Evolutionary conservation across 139 green algal genomes (phyloP), one percentile per base, ranked within the genome.

Genomic region (Chlorella vulgaris): DNA sequence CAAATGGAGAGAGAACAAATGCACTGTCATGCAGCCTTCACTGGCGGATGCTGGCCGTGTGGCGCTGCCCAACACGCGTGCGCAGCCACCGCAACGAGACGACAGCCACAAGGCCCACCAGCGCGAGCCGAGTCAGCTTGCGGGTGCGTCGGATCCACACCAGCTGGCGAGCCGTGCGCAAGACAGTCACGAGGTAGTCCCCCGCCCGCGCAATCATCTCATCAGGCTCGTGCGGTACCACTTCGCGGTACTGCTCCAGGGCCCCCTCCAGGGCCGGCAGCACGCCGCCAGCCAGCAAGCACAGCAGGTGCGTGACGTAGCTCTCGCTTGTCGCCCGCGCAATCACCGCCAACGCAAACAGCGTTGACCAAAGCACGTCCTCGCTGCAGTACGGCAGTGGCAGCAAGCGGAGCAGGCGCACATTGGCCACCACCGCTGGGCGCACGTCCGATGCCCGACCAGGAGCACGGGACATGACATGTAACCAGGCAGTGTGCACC

Each of bases 161-260:
- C 42, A 69, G 65, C 35, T 63, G 68, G 43, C 81, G 62, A 18
- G 81, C 81, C 3, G 69, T 67, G 51, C 43, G 63, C 58, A 91
- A 62, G 31, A 83, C 67, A 8, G 70, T 28, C 21, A 88, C 24
- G 26, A 91, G 73, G 73, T 85, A 91, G 19, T 90, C 78, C 7
- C 85, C 83, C 22, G 87, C 87, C 36, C 78, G 84, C 4, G 74
- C n/a, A 28, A 91, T 87, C 87, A 91, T 91, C 51, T 91, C 85
- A 53, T 89, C 87, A 1, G 76, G 80, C 29, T 83, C 83, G 4
- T n/a, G 67, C 5, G 55, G 1, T 53, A 80, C 33, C 1, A n/a
- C 26, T 1, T 3, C 33, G 22, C 38, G 71, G 53, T 89, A 81
- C 2, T 60, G 28, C 2, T 60, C 26, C 53, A 89, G 13, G 4